Evolutionary conservation across 805 yeast genomes (phyloP), one percentile per base, ranked within the genome.

Genomic region (Cyberlindnera mississippiensis): DNA sequence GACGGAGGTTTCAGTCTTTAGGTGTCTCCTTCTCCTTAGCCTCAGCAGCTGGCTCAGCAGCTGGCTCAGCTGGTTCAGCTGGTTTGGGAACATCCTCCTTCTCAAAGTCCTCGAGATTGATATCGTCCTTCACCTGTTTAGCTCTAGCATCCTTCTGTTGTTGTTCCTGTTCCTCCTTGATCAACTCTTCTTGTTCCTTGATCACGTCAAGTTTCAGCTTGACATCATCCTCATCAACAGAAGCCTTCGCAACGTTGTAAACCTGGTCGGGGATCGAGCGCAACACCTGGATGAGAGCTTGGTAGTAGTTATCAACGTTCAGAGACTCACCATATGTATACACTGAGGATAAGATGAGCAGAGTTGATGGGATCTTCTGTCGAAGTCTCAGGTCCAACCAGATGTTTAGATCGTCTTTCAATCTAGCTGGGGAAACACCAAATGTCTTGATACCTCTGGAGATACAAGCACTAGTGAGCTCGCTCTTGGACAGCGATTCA

Each of bases 241-340:
- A 95, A 51, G 90, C 75, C 65, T 88, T 95, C 52, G 96, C 93
- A 53, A 88, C 96, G 61, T 91, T 95, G 69, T 87, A 91, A 45
- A 91, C 89, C 63, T 91, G 96, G 56, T 88, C 95, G 24, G 99
- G 99, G 55, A 91, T 79, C 4, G 96, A 83, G 42, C 87, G 78
- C 57, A 91, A 70, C 18, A 91, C 97, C 15, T 91, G 88, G 52
- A 84, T 71, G 50, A 91, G 76, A 14, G 96, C 96, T 54, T 90
- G 96, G 63, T 86, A 87, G 60, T 85, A 83, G 33, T 72, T 59
- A 46, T 77, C 75, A 40, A 67, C 61, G 40, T 60, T 63, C 8
- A 71, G 62, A 26, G 82, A 72, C 17, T 74, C 78, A 48, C 89
- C 88, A 60, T 93, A 91, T 20, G 93, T 84, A 68, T 83, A 91